Conservation (phyloP, 371 early-diverging fungal species). For the Dinochytrium kinnereticum region DNA sequence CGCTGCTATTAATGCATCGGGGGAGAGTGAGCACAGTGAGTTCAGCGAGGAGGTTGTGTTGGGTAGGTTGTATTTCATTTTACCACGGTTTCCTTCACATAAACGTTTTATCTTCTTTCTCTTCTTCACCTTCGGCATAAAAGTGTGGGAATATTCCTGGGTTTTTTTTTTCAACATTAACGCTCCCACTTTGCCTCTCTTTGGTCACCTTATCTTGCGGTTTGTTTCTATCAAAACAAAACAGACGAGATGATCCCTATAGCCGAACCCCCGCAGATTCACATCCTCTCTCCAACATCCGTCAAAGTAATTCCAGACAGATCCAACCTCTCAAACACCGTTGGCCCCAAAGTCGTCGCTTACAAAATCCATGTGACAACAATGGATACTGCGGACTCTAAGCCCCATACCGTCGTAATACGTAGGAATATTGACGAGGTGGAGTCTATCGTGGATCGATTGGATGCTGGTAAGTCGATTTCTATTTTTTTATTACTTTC, state of each 20-base stretch:
- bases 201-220: background rate
- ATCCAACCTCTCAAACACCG: background rate
- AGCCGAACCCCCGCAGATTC: slow-evolving; percentile 22
- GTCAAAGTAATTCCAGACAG: slow-evolving; percentile 8
- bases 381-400: background rate
- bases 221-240: background rate
- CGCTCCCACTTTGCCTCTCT: too few relatives aligned
- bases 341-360: slow-evolving; percentile 9
- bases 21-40: slow-evolving; percentile 42
- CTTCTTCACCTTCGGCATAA: background rate
- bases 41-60: slow-evolving; percentile 42
- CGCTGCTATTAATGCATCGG: slow-evolving; percentile 28
- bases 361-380: background rate
- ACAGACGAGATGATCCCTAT: slow-evolving; percentile 39
- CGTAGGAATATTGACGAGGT: background rate
- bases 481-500: background rate
- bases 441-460: slow-evolving; percentile 5
- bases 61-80: slow-evolving; percentile 27
- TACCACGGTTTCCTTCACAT: too few relatives aligned
- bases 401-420: background rate
- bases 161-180: too few relatives aligned
- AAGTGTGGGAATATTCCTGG: too few relatives aligned
- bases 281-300: slow-evolving; percentile 24
- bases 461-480: slow-evolving; percentile 12
- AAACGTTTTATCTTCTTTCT: background rate